Evolutionary conservation across 768 basidiomycete species (phyloP), one percentile per base, ranked within the genome.

Genomic region (Phylloporus arenicola): DNA sequence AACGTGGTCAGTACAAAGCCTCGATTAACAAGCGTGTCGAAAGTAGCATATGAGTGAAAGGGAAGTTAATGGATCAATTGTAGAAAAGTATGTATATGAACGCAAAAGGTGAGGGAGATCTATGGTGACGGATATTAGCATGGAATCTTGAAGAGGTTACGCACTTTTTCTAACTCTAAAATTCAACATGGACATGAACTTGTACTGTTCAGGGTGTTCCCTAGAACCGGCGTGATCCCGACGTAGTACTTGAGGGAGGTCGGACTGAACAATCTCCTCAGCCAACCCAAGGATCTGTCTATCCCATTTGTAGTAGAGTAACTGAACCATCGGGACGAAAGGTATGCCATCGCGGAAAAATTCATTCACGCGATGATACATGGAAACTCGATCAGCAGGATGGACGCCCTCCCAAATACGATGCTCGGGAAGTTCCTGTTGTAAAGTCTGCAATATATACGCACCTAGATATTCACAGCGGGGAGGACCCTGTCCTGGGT

Each of bases 391-490:
- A n/a, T n/a, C n/a, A n/a, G n/a, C n/a, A n/a, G n/a, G n/a, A 5
- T 24, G 3, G 22, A 24, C 22, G 5, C 22, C 13, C 17, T 6
- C 5, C 62, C 62, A 67, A 6, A 8, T 0, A 8, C 12, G 0
- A 25, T 1, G 35, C 10, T 4, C 1, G 22, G 63, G 43, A 2
- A 31, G 22, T 24, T 3, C 43, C 0, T 16, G 25, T 17, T 51
- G 40, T 16, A 50, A 13, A 7, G 27, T 8, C 17, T 53, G 44
- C 1, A 68, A 33, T 3, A 68, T 38, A 42, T 45, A 65, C 19
- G 59, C 57, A 47, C 64, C 66, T n/a, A 66, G 5, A 39, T 68
- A 66, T 41, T 61, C 37, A 40, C 57, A 53, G 0, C 9, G 8
- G 8, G 34, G 52, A 47, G 22, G 22, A 5, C 31, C 10, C 7